Percentiles rank a stretch among this genome's conserved stretches.
Conservation (phyloP, 2,329 filamentous ascomycete species). For the Nannizziopsis arthrosporioides region DNA sequence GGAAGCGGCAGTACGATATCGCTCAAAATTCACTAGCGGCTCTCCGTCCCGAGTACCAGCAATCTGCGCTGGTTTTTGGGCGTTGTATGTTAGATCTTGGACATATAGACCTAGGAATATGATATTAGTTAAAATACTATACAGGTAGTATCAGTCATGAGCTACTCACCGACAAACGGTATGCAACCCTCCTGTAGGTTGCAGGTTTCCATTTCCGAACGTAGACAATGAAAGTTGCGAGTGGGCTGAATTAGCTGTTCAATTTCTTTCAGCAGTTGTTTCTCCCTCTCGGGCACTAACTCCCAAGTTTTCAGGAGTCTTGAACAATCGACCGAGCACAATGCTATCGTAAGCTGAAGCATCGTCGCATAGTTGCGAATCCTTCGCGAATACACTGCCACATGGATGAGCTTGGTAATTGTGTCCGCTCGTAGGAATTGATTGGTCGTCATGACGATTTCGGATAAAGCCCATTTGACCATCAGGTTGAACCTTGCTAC, state of each 20-base stretch:
- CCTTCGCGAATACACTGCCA: conserved; percentile 47
- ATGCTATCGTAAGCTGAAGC: conserved; percentile 52
- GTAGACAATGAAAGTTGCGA: conserved; percentile 52
- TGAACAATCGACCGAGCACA: conserved; percentile 49
- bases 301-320: conserved; percentile 49
- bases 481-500: conserved; percentile 56
- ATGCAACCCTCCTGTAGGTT: conserved; percentile 51
- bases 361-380: conserved; percentile 55
- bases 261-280: conserved; percentile 45
- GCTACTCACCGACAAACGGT: conserved; percentile 48
- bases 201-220: conserved; percentile 52
- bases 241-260: conserved; percentile 51
- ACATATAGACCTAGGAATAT: conserved; percentile 45
- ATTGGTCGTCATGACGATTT: conserved; percentile 48
- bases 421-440: conserved; percentile 48
- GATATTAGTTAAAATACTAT: no score
- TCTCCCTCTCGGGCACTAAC: conserved; percentile 44
- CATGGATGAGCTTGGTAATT: conserved; percentile 53
- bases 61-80: conserved; percentile 52
- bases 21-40: conserved; percentile 54
- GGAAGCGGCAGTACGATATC: conserved; percentile 52
- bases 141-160: no score
- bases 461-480: conserved; percentile 54
- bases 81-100: conserved; percentile 55
- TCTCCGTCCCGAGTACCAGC: conserved; percentile 38